These are phyloP conservation scores for Colletotrichum sansevieriae DNA, from an alignment of 2,329 filamentous ascomycete species.

Conservation along the genomic window DNA sequence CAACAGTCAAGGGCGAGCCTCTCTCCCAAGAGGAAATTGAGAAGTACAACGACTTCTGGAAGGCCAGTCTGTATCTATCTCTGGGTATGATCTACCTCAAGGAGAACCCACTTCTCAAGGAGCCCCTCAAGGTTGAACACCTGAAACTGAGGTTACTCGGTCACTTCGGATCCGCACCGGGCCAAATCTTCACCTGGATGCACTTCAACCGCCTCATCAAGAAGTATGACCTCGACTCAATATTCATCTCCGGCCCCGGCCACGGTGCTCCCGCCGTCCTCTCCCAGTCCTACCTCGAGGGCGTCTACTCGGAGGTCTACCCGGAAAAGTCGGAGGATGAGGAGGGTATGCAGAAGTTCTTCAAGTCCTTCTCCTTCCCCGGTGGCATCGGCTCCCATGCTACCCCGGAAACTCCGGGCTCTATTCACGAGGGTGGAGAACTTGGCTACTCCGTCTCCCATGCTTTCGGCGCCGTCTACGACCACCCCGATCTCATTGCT, in stretches of 20 bases:
- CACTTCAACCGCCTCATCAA: constrained; percentile 87
- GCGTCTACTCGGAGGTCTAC: constrained; percentile 82
- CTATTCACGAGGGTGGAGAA: constrained; percentile 83
- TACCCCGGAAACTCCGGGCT: constrained; percentile 83
- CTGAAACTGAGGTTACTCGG: constrained; percentile 81
- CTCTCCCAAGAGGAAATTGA: constrained; percentile 75
- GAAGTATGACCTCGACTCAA: constrained; percentile 79
- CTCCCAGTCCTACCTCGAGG: constrained; percentile 82
- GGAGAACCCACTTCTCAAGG: constrained; percentile 78
- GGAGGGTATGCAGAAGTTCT: constrained; percentile 79
- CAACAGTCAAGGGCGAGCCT: constrained; percentile 72
- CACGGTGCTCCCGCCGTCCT: constrained; percentile 83
- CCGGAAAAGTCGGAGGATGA: constrained; percentile 78
- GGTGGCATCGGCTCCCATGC: constrained; percentile 84
- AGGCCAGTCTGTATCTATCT: constrained; percentile 80
- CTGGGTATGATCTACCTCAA: constrained; percentile 85
- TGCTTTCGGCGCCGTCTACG: constrained; percentile 82
- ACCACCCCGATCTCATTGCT: constrained; percentile 80
- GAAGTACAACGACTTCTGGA: constrained; percentile 80
- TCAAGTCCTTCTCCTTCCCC: constrained; percentile 87
- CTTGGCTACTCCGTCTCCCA: constrained; percentile 86
- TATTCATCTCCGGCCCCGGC: constrained; percentile 82
- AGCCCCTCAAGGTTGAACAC: constrained; percentile 77
- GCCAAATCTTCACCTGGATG: constrained; percentile 84
- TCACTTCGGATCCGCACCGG: constrained; percentile 85